Evolutionary conservation across 345 rosid species (phyloP).

Genomic region (Sisymbrium irio): DNA sequence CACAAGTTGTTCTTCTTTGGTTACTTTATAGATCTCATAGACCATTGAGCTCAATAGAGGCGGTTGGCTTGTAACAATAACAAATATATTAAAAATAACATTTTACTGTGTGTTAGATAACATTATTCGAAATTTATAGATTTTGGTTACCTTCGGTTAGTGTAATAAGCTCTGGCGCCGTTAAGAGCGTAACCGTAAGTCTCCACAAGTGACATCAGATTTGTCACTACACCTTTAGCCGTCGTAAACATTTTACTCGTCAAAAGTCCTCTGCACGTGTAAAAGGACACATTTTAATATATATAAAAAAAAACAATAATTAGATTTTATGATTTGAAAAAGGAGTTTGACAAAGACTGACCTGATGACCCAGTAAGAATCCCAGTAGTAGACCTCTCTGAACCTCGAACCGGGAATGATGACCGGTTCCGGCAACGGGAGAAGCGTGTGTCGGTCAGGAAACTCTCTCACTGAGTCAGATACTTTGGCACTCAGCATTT

Average conservation of each 20-base stretch:
- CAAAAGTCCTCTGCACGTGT: constrained; percentile 70
- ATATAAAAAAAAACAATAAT: background rate
- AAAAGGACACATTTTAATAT: background rate
- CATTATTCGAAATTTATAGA: background rate
- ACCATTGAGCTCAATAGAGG: constrained; percentile 93
- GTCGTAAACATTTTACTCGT: constrained; percentile 81
- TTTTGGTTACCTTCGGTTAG: constrained; percentile 66
- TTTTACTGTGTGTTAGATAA: background rate
- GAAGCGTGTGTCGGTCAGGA: constrained; percentile 69
- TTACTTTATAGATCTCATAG: constrained; percentile 51
- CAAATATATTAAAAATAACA: background rate
- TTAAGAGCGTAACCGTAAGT: constrained; percentile 72
- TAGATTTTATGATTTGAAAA: background rate
- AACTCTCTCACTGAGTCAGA: constrained; percentile 47
- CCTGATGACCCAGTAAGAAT: constrained; percentile 94
- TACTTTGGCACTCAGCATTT: constrained; percentile 55
- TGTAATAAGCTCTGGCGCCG: constrained; percentile 82
- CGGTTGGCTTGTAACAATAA: constrained; percentile 60
- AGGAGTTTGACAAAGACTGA: constrained; percentile 27
- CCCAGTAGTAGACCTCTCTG: constrained; percentile 92
- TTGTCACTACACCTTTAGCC: constrained; percentile 67
- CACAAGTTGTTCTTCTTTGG: constrained; percentile 61
- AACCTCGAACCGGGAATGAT: constrained; percentile 87
- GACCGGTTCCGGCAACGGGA: constrained; percentile 65
- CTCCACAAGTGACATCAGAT: constrained; percentile 64